phyloP scores from a whole-genome alignment of 2,329 filamentous ascomycete species.

The Hirsutella minnesotensis region DNA sequence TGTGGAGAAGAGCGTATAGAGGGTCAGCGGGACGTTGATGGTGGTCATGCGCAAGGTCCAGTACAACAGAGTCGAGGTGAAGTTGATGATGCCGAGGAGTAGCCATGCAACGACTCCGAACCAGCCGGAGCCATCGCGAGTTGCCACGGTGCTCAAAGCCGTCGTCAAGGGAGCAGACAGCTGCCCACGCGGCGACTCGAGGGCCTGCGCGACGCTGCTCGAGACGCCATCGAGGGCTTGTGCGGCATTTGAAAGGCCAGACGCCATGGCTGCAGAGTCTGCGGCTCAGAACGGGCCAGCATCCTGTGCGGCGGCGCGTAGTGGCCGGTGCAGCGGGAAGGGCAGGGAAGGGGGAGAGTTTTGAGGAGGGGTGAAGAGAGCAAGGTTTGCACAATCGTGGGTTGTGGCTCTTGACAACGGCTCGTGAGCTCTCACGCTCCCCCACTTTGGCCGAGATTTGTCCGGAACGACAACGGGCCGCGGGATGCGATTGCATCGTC shows the following conservation, averaged over 20 bases:
- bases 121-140: slow-evolving; percentile 37
- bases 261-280: slow-evolving; percentile 26
- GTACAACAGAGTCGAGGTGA: slow-evolving; percentile 51
- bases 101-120: slow-evolving; percentile 44
- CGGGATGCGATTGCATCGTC: too few relatives aligned
- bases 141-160: slow-evolving; percentile 19
- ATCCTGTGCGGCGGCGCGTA: slow-evolving; percentile 20
- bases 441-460: slow-evolving; percentile 4
- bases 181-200: slow-evolving; percentile 18
- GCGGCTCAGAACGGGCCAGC: slow-evolving; percentile 19
- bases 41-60: slow-evolving; percentile 77
- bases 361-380: not conserved
- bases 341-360: slow-evolving; percentile 1
- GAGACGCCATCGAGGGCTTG: slow-evolving; percentile 20
- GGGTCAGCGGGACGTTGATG: slow-evolving; percentile 76
- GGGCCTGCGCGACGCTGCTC: slow-evolving; percentile 17
- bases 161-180: slow-evolving; percentile 27
- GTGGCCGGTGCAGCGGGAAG: slow-evolving; percentile 8
- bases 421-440: not conserved
- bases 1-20: slow-evolving; percentile 83
- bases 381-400: not conserved
- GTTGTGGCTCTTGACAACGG: slow-evolving; percentile 5
- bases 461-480: not conserved
- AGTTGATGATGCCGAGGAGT: slow-evolving; percentile 41
- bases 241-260: slow-evolving; percentile 25